Conservation (phyloP, 257 asterid species). For the Solanum chilense region DNA sequence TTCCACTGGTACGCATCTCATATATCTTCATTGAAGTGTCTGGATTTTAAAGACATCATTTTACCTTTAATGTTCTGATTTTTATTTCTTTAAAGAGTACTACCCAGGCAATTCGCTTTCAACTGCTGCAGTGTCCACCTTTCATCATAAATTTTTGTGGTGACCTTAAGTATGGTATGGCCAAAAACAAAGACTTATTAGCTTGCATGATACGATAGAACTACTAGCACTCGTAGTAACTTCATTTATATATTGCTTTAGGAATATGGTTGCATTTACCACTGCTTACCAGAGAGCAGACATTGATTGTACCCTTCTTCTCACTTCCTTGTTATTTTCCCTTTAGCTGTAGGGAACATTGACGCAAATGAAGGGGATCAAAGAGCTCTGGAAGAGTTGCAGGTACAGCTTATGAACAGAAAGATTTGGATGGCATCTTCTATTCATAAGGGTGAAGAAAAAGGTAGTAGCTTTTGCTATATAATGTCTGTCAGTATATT, state of each 20-base stretch:
- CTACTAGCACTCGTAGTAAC: background rate
- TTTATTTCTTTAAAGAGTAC: conserved; percentile 45
- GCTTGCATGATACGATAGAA: background rate
- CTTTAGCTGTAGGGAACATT: conserved; percentile 37
- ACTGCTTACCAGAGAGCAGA: background rate
- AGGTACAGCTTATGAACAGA: conserved; percentile 34
- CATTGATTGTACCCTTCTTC: background rate
- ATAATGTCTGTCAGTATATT: background rate
- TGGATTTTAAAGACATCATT: background rate
- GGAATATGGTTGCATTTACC: background rate
- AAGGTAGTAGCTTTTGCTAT: conserved; percentile 26
- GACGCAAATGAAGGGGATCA: conserved; percentile 21
- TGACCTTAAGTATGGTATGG: conserved; percentile 80
- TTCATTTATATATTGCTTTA: background rate
- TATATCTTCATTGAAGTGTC: background rate
- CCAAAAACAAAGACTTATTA: background rate
- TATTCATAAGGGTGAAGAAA: conserved; percentile 81
- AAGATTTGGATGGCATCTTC: conserved; percentile 97
- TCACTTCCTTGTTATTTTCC: background rate
- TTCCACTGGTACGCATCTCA: conserved; percentile 59
- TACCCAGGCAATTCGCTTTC: conserved; percentile 66
- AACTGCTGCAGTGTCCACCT: conserved; percentile 83
- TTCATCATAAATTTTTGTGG: conserved; percentile 61
- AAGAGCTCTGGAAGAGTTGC: conserved; percentile 33
- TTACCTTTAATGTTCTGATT: background rate